These are phyloP conservation scores for peach (Prunus persica) DNA, from an alignment of 306 rosid species.

Conservation along the genomic window Prunus_persica_NCBIv2 NC_034009.1:38088001-38088500, in stretches of 20 bases:
- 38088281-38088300: background rate
- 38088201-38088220: background rate
- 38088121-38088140: background rate
- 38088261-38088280: background rate
- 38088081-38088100: background rate
- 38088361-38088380: slow-evolving; percentile 74
- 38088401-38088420: slow-evolving; percentile 79
- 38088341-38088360: background rate
- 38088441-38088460: slow-evolving; percentile 99
- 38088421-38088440: slow-evolving; percentile 95
- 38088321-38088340: background rate
- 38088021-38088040: background rate
- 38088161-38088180: background rate
- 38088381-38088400: slow-evolving; percentile 98
- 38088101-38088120: background rate
- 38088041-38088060: background rate
- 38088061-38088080: background rate
- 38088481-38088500: slow-evolving; percentile 95
- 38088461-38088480: slow-evolving; percentile 99
- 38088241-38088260: background rate
- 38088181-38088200: background rate
- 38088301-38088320: background rate
- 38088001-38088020: too few relatives aligned
- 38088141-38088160: background rate
- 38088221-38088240: background rate